These are phyloP conservation scores for Quercus phellos DNA, from an alignment of 331 rosid genomes.

Conservation along the genomic window DNA sequence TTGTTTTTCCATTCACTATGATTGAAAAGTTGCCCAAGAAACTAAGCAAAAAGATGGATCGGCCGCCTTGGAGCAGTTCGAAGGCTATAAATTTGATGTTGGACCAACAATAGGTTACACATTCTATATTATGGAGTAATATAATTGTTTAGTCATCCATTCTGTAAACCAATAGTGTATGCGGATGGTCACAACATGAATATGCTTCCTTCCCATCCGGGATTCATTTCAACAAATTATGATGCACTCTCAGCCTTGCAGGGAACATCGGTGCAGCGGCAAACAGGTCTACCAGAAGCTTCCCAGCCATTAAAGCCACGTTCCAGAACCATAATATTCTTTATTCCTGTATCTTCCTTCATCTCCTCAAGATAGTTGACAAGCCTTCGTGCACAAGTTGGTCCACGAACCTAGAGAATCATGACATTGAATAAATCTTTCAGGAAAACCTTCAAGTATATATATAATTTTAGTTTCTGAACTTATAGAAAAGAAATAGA, in stretches of 20 bases:
- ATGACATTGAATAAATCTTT: not conserved
- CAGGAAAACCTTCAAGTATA: not conserved
- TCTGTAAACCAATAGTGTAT: slow-evolving; percentile 1
- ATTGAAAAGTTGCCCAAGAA: too few relatives aligned
- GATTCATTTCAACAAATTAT: slow-evolving; percentile 16
- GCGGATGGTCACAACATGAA: slow-evolving; percentile 2
- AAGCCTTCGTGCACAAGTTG: slow-evolving; percentile 71
- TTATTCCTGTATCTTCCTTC: slow-evolving; percentile 72
- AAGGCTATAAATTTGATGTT: not conserved
- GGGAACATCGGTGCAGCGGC: slow-evolving; percentile 63
- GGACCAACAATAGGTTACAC: slow-evolving; percentile 10
- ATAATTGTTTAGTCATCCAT: slow-evolving; percentile 4
- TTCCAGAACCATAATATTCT: slow-evolving; percentile 74
- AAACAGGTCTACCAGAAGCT: slow-evolving; percentile 81
- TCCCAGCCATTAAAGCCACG: slow-evolving; percentile 98
- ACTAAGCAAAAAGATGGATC: too few relatives aligned
- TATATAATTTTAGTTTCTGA: not conserved
- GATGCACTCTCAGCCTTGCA: slow-evolving; percentile 51
- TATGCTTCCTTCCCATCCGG: slow-evolving; percentile 3
- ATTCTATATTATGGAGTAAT: slow-evolving; percentile 1
- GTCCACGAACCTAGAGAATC: slow-evolving; percentile 83
- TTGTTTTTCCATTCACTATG: not conserved
- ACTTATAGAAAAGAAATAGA: not conserved
- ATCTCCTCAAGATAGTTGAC: slow-evolving; percentile 58
- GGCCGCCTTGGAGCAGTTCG: too few relatives aligned